phyloP scores from a whole-genome alignment of 768 basidiomycete genomes.

The Pleurotus ostreatus region DNA sequence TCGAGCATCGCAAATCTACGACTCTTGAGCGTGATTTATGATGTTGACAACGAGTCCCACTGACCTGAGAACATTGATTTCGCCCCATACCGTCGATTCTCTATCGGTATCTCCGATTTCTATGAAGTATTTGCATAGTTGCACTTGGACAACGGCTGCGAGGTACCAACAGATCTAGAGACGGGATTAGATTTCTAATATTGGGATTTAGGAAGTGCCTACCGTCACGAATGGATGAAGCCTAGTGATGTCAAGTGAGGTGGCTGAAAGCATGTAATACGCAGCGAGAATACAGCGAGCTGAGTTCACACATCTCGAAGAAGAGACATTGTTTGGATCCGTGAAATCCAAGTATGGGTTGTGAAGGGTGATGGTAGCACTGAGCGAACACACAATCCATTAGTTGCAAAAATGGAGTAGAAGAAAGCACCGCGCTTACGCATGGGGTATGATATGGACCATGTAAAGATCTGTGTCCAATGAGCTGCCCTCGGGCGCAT shows the following conservation, averaged over 20 bases:
- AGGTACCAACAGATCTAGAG: conserved; percentile 88
- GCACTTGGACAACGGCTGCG: conserved; percentile 82
- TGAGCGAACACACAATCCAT: conserved; percentile 21
- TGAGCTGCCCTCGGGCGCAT: conserved; percentile 50
- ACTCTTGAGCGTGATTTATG: neutral
- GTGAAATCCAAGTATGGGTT: conserved; percentile 79
- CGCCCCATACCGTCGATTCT: conserved; percentile 81
- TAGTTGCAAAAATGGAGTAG: neutral
- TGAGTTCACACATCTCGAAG: conserved; percentile 69
- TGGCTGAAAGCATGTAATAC: conserved; percentile 75
- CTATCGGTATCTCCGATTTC: conserved; percentile 71
- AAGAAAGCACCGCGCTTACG: conserved; percentile 46
- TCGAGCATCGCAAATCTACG: conserved; percentile 78
- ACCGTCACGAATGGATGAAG: conserved; percentile 83
- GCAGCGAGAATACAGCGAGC: conserved; percentile 71
- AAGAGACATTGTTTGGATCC: conserved; percentile 61
- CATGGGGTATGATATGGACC: conserved; percentile 83
- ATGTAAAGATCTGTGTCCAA: conserved; percentile 84
- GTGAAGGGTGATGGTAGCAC: conserved; percentile 85
- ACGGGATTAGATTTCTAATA: conserved; percentile 5
- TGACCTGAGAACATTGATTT: conserved; percentile 80
- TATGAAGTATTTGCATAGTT: conserved; percentile 83
- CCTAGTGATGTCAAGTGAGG: conserved; percentile 75
- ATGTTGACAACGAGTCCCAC: conserved; percentile 13
- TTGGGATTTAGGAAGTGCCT: conserved; percentile 19